A percentile compares a stretch with the other conserved stretches of the same genome.
These are phyloP conservation scores for Fusarium fracticaudum DNA, from an alignment of 2,329 filamentous ascomycete genomes.

Conservation along the genomic window DNA sequence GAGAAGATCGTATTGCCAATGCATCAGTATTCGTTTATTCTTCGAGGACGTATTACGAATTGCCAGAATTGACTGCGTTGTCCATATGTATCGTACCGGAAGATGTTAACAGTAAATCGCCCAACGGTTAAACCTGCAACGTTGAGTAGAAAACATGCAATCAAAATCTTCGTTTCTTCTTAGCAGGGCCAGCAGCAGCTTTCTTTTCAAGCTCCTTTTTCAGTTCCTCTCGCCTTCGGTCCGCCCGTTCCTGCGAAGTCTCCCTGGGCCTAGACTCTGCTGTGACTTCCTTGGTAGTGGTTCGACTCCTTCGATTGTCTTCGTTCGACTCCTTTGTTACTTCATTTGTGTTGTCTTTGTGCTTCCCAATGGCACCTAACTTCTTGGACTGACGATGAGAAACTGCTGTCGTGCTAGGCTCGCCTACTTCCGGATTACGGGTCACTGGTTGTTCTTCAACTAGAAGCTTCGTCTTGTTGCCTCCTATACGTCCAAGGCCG, in stretches of 20 bases:
- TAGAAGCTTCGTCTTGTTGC: conserved; percentile 35
- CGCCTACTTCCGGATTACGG: conserved; percentile 8
- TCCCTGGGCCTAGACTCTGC: conserved; percentile 50
- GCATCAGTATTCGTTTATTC: not conserved
- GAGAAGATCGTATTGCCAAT: not conserved
- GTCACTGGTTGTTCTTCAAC: conserved; percentile 3
- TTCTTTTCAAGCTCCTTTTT: conserved; percentile 61
- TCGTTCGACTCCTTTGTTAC: conserved; percentile 15
- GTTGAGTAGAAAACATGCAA: not conserved
- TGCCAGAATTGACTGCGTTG: not conserved
- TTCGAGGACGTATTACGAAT: not conserved
- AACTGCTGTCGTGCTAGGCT: conserved; percentile 4
- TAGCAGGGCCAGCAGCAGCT: conserved; percentile 59
- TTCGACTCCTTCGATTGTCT: conserved; percentile 35
- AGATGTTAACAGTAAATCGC: not conserved
- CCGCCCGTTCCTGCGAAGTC: conserved; percentile 57
- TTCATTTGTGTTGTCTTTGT: conserved; percentile 20
- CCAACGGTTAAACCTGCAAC: not conserved
- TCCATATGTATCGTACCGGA: not conserved
- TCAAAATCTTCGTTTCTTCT: conserved; percentile 67
- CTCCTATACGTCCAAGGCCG: conserved; percentile 56
- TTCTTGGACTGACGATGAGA: conserved; percentile 34
- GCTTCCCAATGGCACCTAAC: conserved; percentile 51
- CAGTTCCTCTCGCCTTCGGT: conserved; percentile 61
- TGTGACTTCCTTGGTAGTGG: conserved; percentile 32